Base-by-base conservation (phyloP, 306 rosid species). In the Cyclanthera cordifolia region DNA sequence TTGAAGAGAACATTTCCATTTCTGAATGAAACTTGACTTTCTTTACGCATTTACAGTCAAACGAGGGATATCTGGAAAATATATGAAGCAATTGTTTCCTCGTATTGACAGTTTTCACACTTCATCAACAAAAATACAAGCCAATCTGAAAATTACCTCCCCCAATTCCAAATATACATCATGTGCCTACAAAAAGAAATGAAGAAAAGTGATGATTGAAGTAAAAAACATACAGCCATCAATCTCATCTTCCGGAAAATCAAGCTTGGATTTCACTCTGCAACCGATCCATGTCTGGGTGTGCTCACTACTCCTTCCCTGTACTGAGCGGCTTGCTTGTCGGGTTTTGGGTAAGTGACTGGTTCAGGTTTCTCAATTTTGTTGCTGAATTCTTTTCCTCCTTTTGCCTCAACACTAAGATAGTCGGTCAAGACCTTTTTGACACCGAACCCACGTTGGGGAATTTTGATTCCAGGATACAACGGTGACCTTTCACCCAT, bases 361-460 rank as follows among this genome's bases (percentile, higher is more conserved):
- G 77, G 37, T 52, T 70, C 83, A 7, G 53, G 51, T 57, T 74
- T 78, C 80, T 74, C 87, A 61, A 3, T 51, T 34, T 86, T 52
- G 58, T 68, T 78, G 10, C 54, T 52, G 41, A 25, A 73, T 43
- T 34, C 79, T 52, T 76, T 81, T 52, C 79, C 87, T 55, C 80
- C 87, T 71, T 81, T 87, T 1, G 80, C 16, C 60, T 89, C 95
- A 27, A 88, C 82, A 67, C 74, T 83, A 5, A 94, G 91, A 83
- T 77, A 88, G 79, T 90, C 96, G 0, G 97, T 94, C 81, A 94
- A 74, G 14, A 84, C 79, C 70, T 88, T 94, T 76, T 84, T 94
- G 25, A 65, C 91, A 0, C 91, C 91, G 25, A 70, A 67, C 54
- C 96, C 85, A 1, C 80, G 87, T 4, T 82, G 84, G 25, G 88